Evolutionary conservation across 2,329 filamentous ascomycete species (phyloP).

Genomic region (Calonectria leucothoes): DNA sequence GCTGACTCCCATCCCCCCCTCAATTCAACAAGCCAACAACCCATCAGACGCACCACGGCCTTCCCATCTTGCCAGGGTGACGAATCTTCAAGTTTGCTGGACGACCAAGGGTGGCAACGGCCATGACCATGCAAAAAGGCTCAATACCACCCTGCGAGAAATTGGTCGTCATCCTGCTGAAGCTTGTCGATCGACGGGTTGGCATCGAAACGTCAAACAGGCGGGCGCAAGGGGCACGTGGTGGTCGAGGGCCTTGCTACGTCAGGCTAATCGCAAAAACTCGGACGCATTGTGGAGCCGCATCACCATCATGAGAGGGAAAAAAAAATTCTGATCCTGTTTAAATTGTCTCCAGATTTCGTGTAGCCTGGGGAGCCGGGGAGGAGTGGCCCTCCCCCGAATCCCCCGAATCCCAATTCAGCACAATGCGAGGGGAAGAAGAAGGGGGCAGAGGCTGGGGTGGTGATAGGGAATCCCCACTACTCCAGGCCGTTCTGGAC

Average conservation of each 20-base stretch:
- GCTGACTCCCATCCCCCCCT: neutral
- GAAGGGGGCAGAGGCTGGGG: too few relatives aligned
- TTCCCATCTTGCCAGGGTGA: neutral
- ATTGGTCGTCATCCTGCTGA: neutral
- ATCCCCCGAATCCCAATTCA: neutral
- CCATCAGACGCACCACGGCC: neutral
- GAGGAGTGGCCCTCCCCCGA: neutral
- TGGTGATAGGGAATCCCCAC: neutral
- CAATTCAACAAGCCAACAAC: neutral
- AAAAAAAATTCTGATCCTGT: conserved; percentile 4
- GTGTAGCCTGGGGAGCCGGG: neutral
- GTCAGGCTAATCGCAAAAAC: neutral
- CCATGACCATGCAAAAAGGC: neutral
- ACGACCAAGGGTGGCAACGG: neutral
- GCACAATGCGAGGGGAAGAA: neutral
- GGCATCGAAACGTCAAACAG: neutral
- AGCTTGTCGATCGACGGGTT: neutral
- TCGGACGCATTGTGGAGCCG: neutral
- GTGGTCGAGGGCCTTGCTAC: neutral
- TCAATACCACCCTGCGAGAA: neutral
- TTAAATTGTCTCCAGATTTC: conserved; percentile 3
- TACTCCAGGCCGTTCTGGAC: neutral
- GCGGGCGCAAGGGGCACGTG: conserved; percentile 1
- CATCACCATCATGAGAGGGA: neutral
- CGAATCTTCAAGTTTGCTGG: neutral